Evolutionary conservation across 805 yeast genomes (phyloP).

Genomic region (Blastobotrys peoriensis): DNA sequence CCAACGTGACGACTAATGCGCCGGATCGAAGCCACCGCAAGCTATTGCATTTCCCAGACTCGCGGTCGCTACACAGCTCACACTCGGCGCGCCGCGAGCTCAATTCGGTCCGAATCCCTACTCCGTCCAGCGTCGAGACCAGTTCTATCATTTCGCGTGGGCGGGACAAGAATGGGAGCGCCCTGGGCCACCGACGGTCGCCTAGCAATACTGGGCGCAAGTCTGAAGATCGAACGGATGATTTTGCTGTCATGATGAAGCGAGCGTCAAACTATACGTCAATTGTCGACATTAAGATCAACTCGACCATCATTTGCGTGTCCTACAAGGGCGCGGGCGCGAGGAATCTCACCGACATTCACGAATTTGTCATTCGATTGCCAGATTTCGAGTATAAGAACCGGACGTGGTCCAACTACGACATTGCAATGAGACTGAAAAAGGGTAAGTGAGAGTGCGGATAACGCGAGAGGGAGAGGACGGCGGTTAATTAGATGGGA

Average conservation of each 20-base stretch:
- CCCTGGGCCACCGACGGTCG: background rate
- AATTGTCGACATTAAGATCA: constrained; percentile 51
- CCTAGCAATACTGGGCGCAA: background rate
- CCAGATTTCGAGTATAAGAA: constrained; percentile 57
- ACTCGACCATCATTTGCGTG: constrained; percentile 50
- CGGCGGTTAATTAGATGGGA: no score
- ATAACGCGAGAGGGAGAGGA: no score
- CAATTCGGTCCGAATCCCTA: background rate
- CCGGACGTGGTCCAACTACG: constrained; percentile 68
- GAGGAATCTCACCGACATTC: constrained; percentile 66
- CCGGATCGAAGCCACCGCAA: background rate
- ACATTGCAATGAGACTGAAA: constrained; percentile 55
- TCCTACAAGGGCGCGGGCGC: constrained; percentile 75
- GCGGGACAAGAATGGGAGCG: background rate
- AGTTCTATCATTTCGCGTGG: background rate
- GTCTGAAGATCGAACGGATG: constrained; percentile 25
- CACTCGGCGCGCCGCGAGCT: background rate
- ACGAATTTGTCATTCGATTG: constrained; percentile 58
- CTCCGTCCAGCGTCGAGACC: background rate
- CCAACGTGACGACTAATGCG: no score
- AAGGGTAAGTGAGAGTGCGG: constrained; percentile 40
- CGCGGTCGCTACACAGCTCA: background rate
- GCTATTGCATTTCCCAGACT: background rate
- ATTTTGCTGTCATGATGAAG: constrained; percentile 58
- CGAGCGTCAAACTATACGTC: constrained; percentile 71